Evolutionary conservation across 176 grass and related monocot species (phyloP), one percentile per base, ranked within the genome.

Genomic region (Paspalum vaginatum): DNA sequence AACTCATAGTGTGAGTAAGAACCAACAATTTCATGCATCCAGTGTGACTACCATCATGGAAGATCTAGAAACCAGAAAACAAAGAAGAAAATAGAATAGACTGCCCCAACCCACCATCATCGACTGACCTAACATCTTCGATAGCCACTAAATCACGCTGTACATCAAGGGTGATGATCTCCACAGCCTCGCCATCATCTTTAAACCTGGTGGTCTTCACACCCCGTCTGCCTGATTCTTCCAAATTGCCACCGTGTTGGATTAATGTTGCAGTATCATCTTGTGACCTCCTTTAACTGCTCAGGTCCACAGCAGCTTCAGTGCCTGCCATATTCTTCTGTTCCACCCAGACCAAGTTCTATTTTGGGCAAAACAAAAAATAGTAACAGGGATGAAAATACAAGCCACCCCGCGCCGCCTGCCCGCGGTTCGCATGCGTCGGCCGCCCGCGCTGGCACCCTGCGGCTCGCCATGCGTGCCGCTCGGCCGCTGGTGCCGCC

Each of bases 141-240:
- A 97, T 83, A 59, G 87, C 83, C 26, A 86, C 83, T 14, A 65
- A 76, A 61, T 93, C 90, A 7, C 87, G 71, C 17, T 87, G 90
- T 26, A 97, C 85, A 12, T n/a, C n/a, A n/a, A n/a, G n/a, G n/a
- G 92, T 78, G 53, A 90, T 95, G 58, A 95, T 92, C 70, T 95
- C 93, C 0, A 95, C 78, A 24, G 87, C 65, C 85, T 90, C 85
- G 6, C 82, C 84, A 8, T 93, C 88, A 61, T 97, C 93, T 18
- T 83, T 92, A 67, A 93, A 97, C 81, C 93, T 89, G n/a, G 83
- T 57, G 5, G 70, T 82, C 78, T 97, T 97, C 47, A 75, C 55
- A 13, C 70, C 72, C 78, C 72, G 75, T 65, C 58, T 20, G 43
- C 69, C 72, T 70, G 85, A 84, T 21, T 76, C 87, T 63, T 65